Percentiles rank a stretch among this genome's conserved stretches.
Evolutionary conservation across 2,329 filamentous ascomycete species (phyloP).

Genomic region (Pseudogymnoascus pannorum): DNA sequence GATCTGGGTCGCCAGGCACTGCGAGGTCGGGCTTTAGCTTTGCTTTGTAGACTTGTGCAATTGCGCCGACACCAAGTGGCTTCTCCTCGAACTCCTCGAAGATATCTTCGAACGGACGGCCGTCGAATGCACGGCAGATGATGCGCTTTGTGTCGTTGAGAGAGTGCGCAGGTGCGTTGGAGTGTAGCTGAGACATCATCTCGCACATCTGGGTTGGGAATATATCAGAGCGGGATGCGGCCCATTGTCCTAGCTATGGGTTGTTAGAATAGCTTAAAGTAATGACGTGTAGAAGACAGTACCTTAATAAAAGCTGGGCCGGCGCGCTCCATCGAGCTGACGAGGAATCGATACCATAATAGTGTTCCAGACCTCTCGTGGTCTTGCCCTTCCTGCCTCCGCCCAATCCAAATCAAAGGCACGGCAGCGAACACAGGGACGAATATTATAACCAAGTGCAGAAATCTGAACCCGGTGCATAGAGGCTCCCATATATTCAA

Average conservation of each 20-base stretch:
- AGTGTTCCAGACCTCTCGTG: slow-evolving; percentile 74
- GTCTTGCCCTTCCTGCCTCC: slow-evolving; percentile 52
- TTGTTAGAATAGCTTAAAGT: slow-evolving; percentile 17
- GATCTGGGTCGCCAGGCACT: slow-evolving; percentile 49
- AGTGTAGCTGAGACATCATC: slow-evolving; percentile 91
- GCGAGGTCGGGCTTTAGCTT: slow-evolving; percentile 77
- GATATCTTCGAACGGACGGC: slow-evolving; percentile 75
- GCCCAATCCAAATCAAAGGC: slow-evolving; percentile 74
- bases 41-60: slow-evolving; percentile 95
- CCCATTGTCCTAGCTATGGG: slow-evolving; percentile 85
- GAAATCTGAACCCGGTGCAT: slow-evolving; percentile 77
- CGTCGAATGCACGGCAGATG: slow-evolving; percentile 74
- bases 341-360: slow-evolving; percentile 91
- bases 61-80: slow-evolving; percentile 88
- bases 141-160: slow-evolving; percentile 71
- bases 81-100: slow-evolving; percentile 92
- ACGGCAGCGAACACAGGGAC: slow-evolving; percentile 78
- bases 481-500: slow-evolving; percentile 74
- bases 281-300: slow-evolving; percentile 16
- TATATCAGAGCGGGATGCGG: slow-evolving; percentile 90
- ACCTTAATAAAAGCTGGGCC: slow-evolving; percentile 97
- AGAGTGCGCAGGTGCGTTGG: slow-evolving; percentile 87
- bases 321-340: slow-evolving; percentile 82
- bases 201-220: slow-evolving; percentile 89
- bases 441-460: slow-evolving; percentile 82